Conservation (phyloP, 306 rosid species). For the Quercus glauca region DNA sequence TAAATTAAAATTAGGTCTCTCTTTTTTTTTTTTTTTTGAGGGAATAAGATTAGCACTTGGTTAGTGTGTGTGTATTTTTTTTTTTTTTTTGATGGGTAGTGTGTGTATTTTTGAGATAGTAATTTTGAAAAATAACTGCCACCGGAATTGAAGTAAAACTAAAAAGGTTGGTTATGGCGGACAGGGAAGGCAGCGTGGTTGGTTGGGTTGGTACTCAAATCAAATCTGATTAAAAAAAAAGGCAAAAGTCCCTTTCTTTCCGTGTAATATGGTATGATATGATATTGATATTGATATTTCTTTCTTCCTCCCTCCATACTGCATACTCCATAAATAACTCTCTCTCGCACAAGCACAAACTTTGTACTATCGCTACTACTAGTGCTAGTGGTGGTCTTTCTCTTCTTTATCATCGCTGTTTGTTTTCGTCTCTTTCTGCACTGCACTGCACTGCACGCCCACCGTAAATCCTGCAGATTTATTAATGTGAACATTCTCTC, state of each 20-base stretch:
- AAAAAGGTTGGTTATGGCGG: constrained; percentile 9
- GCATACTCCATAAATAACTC: too few relatives aligned
- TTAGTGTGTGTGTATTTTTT: too few relatives aligned
- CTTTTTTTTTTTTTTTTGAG: too few relatives aligned
- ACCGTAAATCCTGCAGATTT: constrained; percentile 1
- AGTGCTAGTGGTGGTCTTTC: not conserved
- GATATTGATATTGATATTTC: too few relatives aligned
- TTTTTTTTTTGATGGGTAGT: too few relatives aligned
- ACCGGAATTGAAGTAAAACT: constrained; percentile 17
- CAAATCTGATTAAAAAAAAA: constrained; percentile 18
- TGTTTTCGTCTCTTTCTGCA: constrained; percentile 2
- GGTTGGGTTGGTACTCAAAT: not conserved
- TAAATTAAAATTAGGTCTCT: too few relatives aligned
- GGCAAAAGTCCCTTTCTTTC: constrained; percentile 16
- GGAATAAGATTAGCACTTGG: too few relatives aligned
- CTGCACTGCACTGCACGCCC: not conserved
- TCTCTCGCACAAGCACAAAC: too few relatives aligned
- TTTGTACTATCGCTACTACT: too few relatives aligned
- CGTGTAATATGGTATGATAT: too few relatives aligned
- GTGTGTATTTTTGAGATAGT: too few relatives aligned
- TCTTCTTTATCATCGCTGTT: constrained; percentile 24
- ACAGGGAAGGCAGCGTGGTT: constrained; percentile 12
- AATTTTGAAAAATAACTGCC: constrained; percentile 10
- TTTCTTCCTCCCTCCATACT: too few relatives aligned
- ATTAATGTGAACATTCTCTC: constrained; percentile 16